Conservation (phyloP, 2,329 filamentous ascomycete genomes). For the Gaeumannomyces tritici region DNA sequence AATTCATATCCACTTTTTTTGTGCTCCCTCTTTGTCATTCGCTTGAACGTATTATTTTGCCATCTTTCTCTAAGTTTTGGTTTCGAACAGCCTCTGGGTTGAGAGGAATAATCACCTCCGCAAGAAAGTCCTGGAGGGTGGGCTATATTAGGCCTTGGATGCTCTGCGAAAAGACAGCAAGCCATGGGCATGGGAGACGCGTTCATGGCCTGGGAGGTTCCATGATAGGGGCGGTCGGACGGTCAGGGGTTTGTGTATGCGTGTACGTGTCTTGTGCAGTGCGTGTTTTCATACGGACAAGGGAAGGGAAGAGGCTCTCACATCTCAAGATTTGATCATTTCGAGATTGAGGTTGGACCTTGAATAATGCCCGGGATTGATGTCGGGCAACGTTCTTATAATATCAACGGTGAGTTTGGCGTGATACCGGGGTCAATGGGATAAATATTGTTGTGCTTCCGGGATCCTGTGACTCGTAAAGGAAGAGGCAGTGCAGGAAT, state of each 20-base stretch:
- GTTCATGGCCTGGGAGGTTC: not conserved
- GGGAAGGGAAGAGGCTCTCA: not conserved
- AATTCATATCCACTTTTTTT: not conserved
- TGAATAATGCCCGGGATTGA: not conserved
- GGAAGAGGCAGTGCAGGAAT: not conserved
- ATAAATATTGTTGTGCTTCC: not conserved
- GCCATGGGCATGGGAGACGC: not conserved
- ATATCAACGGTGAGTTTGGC: not conserved
- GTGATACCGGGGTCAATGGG: not conserved
- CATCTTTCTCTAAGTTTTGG: not conserved
- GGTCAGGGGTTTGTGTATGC: not conserved
- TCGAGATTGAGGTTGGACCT: not conserved
- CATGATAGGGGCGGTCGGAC: not conserved
- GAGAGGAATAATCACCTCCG: not conserved
- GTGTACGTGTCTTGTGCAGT: not conserved
- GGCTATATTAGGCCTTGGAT: not conserved
- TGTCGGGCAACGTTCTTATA: not conserved
- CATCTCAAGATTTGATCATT: not conserved
- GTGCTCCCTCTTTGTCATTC: not conserved
- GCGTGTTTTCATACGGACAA: not conserved
- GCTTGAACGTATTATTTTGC: not conserved
- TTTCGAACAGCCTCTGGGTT: not conserved
- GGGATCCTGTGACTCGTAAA: not conserved
- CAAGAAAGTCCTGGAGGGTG: not conserved
- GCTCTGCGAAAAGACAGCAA: not conserved